Evolutionary conservation across 768 basidiomycete genomes (phyloP).

Genomic region (Cystofilobasidium ferigula): DNA sequence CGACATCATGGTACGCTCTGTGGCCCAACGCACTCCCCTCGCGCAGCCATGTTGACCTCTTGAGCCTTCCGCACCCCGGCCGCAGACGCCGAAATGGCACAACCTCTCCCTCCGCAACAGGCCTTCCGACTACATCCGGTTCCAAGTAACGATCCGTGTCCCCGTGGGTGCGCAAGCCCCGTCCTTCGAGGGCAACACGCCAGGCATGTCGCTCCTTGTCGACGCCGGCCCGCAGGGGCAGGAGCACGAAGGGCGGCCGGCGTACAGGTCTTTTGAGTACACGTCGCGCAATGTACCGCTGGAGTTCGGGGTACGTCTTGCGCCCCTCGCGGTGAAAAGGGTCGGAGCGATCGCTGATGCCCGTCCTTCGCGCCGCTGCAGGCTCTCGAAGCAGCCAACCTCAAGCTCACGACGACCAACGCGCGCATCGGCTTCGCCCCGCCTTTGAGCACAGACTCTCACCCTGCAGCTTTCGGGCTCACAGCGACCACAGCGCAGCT

Average conservation of each 20-base stretch:
- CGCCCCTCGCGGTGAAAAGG: not conserved
- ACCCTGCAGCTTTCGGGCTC: not conserved
- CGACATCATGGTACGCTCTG: not conserved
- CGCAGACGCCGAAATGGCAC: not conserved
- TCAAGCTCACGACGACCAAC: not conserved
- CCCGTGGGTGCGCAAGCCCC: not conserved
- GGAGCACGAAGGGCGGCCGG: not conserved
- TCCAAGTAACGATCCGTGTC: not conserved
- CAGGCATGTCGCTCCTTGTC: not conserved
- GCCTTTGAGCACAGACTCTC: too few relatives aligned
- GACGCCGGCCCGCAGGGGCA: too few relatives aligned
- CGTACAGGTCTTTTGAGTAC: not conserved
- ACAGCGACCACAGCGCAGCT: not conserved
- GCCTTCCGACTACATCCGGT: not conserved
- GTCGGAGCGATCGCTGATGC: not conserved
- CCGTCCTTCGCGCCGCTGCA: not conserved
- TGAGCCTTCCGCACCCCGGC: too few relatives aligned
- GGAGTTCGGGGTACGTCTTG: not conserved
- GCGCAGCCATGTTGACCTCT: too few relatives aligned
- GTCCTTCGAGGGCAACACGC: not conserved
- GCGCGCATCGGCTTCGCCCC: not conserved
- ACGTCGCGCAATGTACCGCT: not conserved
- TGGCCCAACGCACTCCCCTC: too few relatives aligned
- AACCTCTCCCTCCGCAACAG: not conserved
- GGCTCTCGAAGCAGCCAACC: not conserved